Base-by-base conservation (phyloP, 2,329 filamentous ascomycete species). In the Calonectria pseudoreteaudii region DNA sequence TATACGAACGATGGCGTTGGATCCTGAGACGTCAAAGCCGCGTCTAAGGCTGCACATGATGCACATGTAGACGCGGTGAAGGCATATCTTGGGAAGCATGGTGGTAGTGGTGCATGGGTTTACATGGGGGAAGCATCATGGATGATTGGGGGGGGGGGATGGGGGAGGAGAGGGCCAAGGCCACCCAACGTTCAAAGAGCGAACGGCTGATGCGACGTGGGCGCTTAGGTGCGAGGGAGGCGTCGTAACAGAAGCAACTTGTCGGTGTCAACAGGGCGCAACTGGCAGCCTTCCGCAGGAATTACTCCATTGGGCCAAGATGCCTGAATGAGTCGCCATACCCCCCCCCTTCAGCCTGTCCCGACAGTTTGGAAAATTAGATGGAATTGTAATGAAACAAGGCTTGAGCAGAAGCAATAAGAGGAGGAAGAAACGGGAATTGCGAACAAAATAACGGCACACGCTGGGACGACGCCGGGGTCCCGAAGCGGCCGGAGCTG, bases 151-250 rank as follows among this genome's bases (percentile, higher is more conserved):
- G 6, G n/a, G 23, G 36, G 28, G 8, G 31, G n/a, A n/a, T n/a
- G 47, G 53, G 13, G 6, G n/a, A 34, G 36, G 28, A 13, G 31
- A 36, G 60, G 60, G 60, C 16, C 23, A 23, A n/a, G 60, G 23
- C 60, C 60, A 64, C 28, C 26, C 41, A 60, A 34, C 31, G 58
- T 53, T 28, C 58, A 52, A 34, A 34, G 30, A 38, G 52, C 30
- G n/a, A 38, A 52, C 38, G 50, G 66, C 47, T 76, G 75, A 72
- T 75, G 70, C 73, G 71, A 78, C 66, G 52, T 74, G 64, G 77
- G 80, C 80, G 80, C 80, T 81, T 81, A 81, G 74, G 77, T 74
- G 75, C 74, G 72, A 80, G 73, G 49, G 71, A 44, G 52, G 68
- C 66, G 70, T 66, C 26, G 44, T 13, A 47, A 47, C n/a, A 47